phyloP scores from a whole-genome alignment of 805 yeast species.

The Candida ascalaphidarum region DNA sequence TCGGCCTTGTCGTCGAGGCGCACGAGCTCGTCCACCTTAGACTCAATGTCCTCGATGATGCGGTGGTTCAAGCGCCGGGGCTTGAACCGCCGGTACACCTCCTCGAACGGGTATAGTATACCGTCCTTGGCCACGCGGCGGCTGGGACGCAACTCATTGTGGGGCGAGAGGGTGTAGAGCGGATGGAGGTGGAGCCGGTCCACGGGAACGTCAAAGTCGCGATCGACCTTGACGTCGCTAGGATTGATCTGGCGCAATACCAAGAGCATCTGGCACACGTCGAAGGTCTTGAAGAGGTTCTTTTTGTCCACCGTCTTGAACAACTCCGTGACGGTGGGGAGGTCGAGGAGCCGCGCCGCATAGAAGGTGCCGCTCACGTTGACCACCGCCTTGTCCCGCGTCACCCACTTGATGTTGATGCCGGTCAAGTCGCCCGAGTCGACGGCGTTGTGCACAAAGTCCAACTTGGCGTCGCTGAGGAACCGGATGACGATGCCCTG shows the following conservation, averaged over 20 bases:
- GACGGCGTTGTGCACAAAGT: constrained; percentile 64
- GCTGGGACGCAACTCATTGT: constrained; percentile 34
- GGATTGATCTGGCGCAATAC: constrained; percentile 50
- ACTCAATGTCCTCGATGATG: constrained; percentile 71
- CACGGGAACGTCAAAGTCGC: constrained; percentile 36
- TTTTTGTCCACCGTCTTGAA: constrained; percentile 86
- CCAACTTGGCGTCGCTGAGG: constrained; percentile 60
- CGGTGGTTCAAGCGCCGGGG: constrained; percentile 62
- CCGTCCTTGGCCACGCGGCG: constrained; percentile 64
- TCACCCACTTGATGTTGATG: constrained; percentile 74
- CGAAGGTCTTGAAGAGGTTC: constrained; percentile 80
- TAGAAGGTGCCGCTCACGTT: constrained; percentile 59
- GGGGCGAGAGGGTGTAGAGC: constrained; percentile 23
- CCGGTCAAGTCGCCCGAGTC: constrained; percentile 71
- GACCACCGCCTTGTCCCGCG: constrained; percentile 70
- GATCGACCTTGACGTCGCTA: constrained; percentile 31
- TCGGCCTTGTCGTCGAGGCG: constrained; percentile 78
- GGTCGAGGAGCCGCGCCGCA: constrained; percentile 78
- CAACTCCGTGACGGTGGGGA: constrained; percentile 83
- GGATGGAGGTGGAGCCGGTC: constrained; percentile 29
- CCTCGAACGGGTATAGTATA: constrained; percentile 69
- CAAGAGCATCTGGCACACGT: constrained; percentile 75
- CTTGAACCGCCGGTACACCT: constrained; percentile 61
- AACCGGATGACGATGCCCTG: constrained; percentile 78
- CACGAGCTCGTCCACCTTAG: constrained; percentile 67